Percentiles rank a stretch among this genome's conserved stretches.
phyloP scores from a whole-genome alignment of 2,329 filamentous ascomycete species.

The Teratosphaeria viscida region DNA sequence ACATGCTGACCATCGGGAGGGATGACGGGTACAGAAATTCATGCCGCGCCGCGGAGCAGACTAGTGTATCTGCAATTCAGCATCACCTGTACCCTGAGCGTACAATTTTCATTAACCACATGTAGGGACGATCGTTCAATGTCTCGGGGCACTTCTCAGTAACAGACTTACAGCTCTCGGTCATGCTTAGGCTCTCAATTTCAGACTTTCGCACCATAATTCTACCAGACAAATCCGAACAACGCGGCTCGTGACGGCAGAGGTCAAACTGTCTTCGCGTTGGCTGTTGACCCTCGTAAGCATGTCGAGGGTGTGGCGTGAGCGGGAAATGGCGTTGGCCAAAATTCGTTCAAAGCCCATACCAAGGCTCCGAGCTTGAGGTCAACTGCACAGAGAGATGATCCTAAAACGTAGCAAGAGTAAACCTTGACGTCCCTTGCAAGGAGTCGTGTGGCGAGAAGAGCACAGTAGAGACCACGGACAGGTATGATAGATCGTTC shows the following conservation, averaged over 20 bases:
- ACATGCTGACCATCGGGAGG: background rate
- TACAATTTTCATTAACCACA: too few relatives aligned
- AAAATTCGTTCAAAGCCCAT: constrained; percentile 61
- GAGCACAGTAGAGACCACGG: constrained; percentile 1
- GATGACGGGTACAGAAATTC: background rate
- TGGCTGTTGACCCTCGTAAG: constrained; percentile 50
- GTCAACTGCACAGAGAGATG: constrained; percentile 49
- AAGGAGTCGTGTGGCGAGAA: constrained; percentile 3
- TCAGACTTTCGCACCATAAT: background rate
- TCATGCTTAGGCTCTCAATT: too few relatives aligned
- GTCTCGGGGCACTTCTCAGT: too few relatives aligned
- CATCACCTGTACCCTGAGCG: too few relatives aligned
- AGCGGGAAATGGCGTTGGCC: constrained; percentile 44
- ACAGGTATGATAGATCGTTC: constrained; percentile 51
- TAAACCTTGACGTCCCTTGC: too few relatives aligned
- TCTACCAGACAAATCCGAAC: background rate
- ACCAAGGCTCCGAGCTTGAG: constrained; percentile 53
- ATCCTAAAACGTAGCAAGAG: constrained; percentile 31
- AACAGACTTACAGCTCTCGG: too few relatives aligned
- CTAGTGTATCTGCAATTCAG: too few relatives aligned
- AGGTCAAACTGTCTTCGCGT: constrained; percentile 36
- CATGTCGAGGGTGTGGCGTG: constrained; percentile 50
- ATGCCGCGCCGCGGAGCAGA: too few relatives aligned
- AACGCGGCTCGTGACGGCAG: too few relatives aligned
- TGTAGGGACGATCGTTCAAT: too few relatives aligned